Conservation (phyloP, 2,329 filamentous ascomycete species). For the Phialophora chinensis region DNA sequence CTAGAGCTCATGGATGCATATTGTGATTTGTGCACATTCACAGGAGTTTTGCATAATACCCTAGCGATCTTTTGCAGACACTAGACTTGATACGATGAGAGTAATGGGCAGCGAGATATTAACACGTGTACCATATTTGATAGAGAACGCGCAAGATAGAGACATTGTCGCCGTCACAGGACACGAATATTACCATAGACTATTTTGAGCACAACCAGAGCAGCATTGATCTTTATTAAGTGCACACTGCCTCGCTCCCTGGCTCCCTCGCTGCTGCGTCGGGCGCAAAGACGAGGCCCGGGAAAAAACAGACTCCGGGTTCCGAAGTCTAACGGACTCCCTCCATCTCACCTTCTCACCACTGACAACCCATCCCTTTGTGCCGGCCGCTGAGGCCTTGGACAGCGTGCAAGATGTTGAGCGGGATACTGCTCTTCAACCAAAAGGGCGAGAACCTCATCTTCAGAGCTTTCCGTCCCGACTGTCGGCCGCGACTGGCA, state of each 20-base stretch:
- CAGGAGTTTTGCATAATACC: not conserved
- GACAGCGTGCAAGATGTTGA: conserved; percentile 70
- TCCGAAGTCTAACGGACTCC: not conserved
- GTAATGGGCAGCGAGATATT: not conserved
- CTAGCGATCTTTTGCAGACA: not conserved
- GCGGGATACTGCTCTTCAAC: conserved; percentile 97
- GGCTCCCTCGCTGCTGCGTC: not conserved
- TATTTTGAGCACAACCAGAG: not conserved
- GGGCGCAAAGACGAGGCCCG: not conserved
- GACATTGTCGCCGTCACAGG: not conserved
- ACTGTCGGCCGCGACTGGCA: conserved; percentile 94
- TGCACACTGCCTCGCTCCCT: too few relatives aligned
- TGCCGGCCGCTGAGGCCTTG: conserved; percentile 25
- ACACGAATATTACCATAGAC: not conserved
- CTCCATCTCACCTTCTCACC: conserved; percentile 13
- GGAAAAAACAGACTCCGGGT: not conserved
- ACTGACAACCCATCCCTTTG: conserved; percentile 6
- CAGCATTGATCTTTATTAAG: not conserved
- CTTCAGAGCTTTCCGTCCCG: conserved; percentile 97
- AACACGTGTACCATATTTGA: not conserved
- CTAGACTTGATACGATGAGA: not conserved
- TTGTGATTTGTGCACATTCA: not conserved
- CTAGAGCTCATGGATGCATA: conserved; percentile 10
- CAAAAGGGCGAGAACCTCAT: conserved; percentile 99
- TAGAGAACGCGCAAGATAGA: not conserved